phyloP scores from a whole-genome alignment of 2,329 filamentous ascomycete genomes.

The Aspergillaceae sp. region DNA sequence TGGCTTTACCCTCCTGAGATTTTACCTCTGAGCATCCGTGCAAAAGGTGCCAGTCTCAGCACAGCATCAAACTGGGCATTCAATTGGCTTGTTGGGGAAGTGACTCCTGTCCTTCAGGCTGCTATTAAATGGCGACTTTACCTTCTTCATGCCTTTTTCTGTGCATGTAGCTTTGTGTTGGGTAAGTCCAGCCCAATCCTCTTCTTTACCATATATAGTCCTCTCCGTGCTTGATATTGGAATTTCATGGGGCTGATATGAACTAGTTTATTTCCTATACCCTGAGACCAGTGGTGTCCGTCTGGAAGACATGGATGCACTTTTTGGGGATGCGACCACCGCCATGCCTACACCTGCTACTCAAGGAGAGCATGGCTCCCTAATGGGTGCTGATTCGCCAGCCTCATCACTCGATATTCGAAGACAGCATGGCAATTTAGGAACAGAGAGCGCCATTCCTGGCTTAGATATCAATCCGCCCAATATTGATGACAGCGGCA shows the following conservation, averaged over 20 bases:
- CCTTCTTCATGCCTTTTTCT: constrained; percentile 93
- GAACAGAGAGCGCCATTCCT: constrained; percentile 62
- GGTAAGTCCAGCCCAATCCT: constrained; percentile 52
- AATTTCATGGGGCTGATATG: not conserved
- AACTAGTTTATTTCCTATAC: constrained; percentile 87
- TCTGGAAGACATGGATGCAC: constrained; percentile 88
- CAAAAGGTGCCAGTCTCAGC: constrained; percentile 91
- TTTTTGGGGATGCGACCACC: constrained; percentile 90
- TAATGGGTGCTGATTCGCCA: constrained; percentile 71
- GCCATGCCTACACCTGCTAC: constrained; percentile 70
- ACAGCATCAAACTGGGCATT: constrained; percentile 97
- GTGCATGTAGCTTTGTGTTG: constrained; percentile 86
- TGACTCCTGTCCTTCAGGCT: constrained; percentile 89
- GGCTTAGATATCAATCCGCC: constrained; percentile 76
- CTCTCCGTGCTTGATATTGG: too few relatives aligned
- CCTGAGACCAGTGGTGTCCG: constrained; percentile 93
- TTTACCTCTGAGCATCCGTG: constrained; percentile 87
- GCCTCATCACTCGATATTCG: constrained; percentile 68
- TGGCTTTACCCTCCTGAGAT: constrained; percentile 99
- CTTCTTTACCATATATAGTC: not conserved
- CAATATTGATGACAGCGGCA: constrained; percentile 47
- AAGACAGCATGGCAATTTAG: constrained; percentile 37
- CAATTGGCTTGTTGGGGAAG: constrained; percentile 92
- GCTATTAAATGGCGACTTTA: constrained; percentile 91
- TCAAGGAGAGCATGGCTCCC: constrained; percentile 69